Percentiles rank a stretch among this genome's conserved stretches.
Conservation (phyloP, 768 basidiomycete species). For the Macrocybe gigantea region DNA sequence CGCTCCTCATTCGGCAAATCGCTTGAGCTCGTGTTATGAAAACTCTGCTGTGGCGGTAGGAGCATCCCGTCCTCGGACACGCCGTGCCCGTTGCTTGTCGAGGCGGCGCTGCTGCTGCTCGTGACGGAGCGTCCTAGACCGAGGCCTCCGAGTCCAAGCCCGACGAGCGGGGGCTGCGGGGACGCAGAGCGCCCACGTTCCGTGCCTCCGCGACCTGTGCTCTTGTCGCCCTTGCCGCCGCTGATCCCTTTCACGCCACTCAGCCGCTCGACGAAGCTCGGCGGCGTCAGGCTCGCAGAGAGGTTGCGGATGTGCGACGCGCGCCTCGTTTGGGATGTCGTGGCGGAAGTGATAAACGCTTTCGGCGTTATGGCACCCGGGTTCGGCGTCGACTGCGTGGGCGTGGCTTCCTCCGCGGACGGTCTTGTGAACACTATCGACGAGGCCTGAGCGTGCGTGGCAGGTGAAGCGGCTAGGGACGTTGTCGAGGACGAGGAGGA, state of each 20-base stretch:
- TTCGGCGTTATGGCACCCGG: not conserved
- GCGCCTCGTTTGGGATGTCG: too few species aligned
- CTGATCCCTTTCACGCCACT: too few species aligned
- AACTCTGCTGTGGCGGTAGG: too few species aligned
- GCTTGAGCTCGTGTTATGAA: too few species aligned
- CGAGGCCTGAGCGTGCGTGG: too few species aligned
- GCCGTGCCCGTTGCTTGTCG: not conserved
- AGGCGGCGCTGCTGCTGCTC: slow-evolving; percentile 1
- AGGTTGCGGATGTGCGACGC: slow-evolving; percentile 8
- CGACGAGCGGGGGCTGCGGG: slow-evolving; percentile 9
- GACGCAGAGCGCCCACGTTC: slow-evolving; percentile 12
- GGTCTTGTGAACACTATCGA: too few species aligned
- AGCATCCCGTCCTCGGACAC: too few species aligned
- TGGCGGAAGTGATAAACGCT: too few species aligned
- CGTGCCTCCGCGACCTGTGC: too few species aligned
- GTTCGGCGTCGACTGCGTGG: slow-evolving; percentile 7
- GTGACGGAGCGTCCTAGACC: slow-evolving; percentile 6
- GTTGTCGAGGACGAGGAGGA: slow-evolving; percentile 22
- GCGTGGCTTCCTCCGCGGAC: not conserved
- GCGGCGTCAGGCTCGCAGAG: slow-evolving; percentile 8
- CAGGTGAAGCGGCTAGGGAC: slow-evolving; percentile 11
- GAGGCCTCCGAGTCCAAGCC: slow-evolving; percentile 9
- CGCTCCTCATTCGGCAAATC: too few species aligned
- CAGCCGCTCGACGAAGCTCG: too few species aligned
- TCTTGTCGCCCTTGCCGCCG: too few species aligned